Evolutionary conservation across 1,139 yeast genomes (phyloP), one percentile per base, ranked within the genome.

Genomic region (Scheffersomyces stambukii): DNA sequence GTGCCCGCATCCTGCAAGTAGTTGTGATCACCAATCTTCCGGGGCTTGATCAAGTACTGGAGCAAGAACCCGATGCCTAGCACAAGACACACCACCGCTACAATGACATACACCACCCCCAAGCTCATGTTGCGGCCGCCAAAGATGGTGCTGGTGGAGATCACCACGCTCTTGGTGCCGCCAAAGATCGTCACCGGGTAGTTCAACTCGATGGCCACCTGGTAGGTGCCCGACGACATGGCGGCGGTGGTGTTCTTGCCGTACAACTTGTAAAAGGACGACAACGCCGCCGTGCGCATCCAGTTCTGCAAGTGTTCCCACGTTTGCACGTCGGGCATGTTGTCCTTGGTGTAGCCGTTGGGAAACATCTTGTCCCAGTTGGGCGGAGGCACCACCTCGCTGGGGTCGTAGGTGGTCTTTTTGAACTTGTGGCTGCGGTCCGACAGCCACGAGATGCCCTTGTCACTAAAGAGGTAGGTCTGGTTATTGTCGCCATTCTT

Each of bases 301-400:
- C 93, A 82, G 47, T 81, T 82, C 54, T 81, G 86, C 20, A 64
- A 45, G 28, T 53, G 60, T 37, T 64, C 66, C 69, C 64, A 56
- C 19, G 43, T 34, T 15, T 46, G 41, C 16, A 55, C 24, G 52
- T 91, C 91, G 3, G 97, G 98, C 35, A 91, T 52, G 50, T 86
- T 88, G 8, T 79, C 77, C 16, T 75, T 81, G 12, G 82, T 88
- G 60, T 91, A 91, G 1, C 97, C 97, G 40, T 88, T 53, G n/a
- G 98, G 98, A 54, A 53, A 91, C 61, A 45, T 63, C 49, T 82
- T 78, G 38, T 64, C 63, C 98, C 98, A 91, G 60, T 86, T 86
- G 45, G 96, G 97, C 7, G 98, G 98, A 8, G 98, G 98, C 1
- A 75, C 93, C 32, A 91, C 84, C 16, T 89, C 81, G 8, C 71